phyloP scores from a whole-genome alignment of 2,329 filamentous ascomycete species.

The Orbilia quercus region DNA sequence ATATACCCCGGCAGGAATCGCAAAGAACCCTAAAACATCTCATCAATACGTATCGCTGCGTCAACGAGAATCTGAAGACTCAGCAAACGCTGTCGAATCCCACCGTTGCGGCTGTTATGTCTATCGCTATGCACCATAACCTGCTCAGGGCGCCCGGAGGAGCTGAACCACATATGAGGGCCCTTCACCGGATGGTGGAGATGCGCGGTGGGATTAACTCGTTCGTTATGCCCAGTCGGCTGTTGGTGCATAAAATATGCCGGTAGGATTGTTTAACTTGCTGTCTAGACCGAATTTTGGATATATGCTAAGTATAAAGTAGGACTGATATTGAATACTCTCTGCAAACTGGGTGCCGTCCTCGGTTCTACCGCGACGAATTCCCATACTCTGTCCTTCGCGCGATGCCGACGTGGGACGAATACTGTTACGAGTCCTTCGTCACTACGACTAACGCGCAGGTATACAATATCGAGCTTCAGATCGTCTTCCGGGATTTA shows the following conservation, averaged over 20 bases:
- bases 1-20: slow-evolving; percentile 5
- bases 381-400: slow-evolving; percentile 31
- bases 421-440: slow-evolving; percentile 15
- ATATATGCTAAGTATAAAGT: neutral
- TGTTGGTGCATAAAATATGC: slow-evolving; percentile 49
- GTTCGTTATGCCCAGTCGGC: neutral
- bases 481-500: slow-evolving; percentile 29
- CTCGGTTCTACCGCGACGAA: slow-evolving; percentile 44
- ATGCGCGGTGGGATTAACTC: slow-evolving; percentile 27
- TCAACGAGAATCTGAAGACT: slow-evolving; percentile 28
- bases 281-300: neutral
- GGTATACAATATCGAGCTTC: slow-evolving; percentile 14
- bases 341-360: slow-evolving; percentile 22
- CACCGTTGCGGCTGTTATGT: slow-evolving; percentile 49
- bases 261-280: slow-evolving; percentile 20
- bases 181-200: slow-evolving; percentile 33
- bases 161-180: slow-evolving; percentile 35
- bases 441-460: slow-evolving; percentile 19
- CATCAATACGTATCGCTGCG: slow-evolving; percentile 36
- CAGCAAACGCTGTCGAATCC: slow-evolving; percentile 23
- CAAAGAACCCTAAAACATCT: slow-evolving; percentile 30
- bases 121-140: slow-evolving; percentile 50
- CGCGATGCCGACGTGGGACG: slow-evolving; percentile 18
- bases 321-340: slow-evolving; percentile 51
- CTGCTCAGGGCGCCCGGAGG: slow-evolving; percentile 33